Conservation (phyloP, 495 filamentous ascomycete genomes). For the Rusavskia elegans region DNA sequence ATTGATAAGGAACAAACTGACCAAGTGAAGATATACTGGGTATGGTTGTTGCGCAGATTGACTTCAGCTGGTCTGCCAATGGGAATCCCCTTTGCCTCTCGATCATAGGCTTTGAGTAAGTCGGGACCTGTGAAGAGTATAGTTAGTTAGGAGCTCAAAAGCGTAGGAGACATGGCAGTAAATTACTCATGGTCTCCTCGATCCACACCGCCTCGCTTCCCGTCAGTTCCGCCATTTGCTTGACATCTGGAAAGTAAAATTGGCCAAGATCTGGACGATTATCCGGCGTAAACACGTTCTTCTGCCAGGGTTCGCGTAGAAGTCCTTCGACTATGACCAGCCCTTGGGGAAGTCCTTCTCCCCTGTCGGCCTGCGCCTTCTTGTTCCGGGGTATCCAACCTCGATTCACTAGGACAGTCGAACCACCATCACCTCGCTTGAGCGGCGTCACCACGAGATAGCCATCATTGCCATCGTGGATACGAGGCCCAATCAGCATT, state of each 20-base stretch:
- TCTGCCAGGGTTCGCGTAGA: conserved; percentile 80
- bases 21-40: conserved; percentile 98
- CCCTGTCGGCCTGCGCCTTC: conserved; percentile 43
- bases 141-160: neutral
- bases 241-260: conserved; percentile 91
- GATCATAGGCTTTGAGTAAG: conserved; percentile 51
- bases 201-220: conserved; percentile 85
- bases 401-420: conserved; percentile 66
- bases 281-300: conserved; percentile 90
- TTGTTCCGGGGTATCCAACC: conserved; percentile 76
- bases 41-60: conserved; percentile 87
- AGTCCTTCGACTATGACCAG: conserved; percentile 69
- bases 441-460: conserved; percentile 84
- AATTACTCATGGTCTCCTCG: conserved; percentile 83
- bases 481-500: conserved; percentile 86
- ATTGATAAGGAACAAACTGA: conserved; percentile 26
- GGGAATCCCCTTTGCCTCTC: conserved; percentile 67
- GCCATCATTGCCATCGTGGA: conserved; percentile 77
- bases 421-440: conserved; percentile 46
- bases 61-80: conserved; percentile 87
- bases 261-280: conserved; percentile 67
- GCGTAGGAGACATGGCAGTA: neutral
- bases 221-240: conserved; percentile 76
- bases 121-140: conserved; percentile 45
- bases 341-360: conserved; percentile 42